Evolutionary conservation across 306 rosid genomes (phyloP).

Genomic region (Glycine latifolia): DNA sequence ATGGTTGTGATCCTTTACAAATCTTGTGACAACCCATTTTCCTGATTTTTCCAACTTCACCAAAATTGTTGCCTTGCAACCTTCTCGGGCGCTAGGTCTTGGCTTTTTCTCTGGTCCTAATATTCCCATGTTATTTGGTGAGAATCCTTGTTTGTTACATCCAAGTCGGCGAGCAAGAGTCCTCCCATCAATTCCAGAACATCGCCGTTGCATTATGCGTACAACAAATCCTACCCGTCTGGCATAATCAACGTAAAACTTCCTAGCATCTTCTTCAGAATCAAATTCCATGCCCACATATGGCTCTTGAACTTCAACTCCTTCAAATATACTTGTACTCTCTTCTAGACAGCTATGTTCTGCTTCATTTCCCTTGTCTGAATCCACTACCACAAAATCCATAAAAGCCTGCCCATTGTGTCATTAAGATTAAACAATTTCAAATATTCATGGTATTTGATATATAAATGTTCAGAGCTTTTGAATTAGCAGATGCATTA

Average conservation of each 20-base stretch:
- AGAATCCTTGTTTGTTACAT: conserved; percentile 92
- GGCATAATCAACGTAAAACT: conserved; percentile 77
- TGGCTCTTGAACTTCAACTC: conserved; percentile 66
- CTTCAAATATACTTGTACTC: conserved; percentile 57
- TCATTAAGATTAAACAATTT: conserved; percentile 36
- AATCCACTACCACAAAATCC: conserved; percentile 63
- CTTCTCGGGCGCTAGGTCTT: conserved; percentile 91
- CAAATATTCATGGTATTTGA: conserved; percentile 8
- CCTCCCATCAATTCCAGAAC: conserved; percentile 85
- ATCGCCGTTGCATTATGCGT: conserved; percentile 90
- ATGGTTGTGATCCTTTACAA: conserved; percentile 90
- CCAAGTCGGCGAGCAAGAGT: conserved; percentile 97
- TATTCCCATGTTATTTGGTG: conserved; percentile 69
- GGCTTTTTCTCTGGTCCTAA: conserved; percentile 72
- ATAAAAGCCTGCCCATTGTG: conserved; percentile 39
- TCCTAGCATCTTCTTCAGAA: conserved; percentile 83
- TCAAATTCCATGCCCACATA: conserved; percentile 91
- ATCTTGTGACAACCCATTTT: conserved; percentile 92
- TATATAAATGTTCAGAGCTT: conserved; percentile 7
- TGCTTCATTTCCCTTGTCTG: conserved; percentile 60
- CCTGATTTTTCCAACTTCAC: conserved; percentile 91
- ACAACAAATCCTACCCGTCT: conserved; percentile 78
- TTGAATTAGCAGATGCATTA: conserved; percentile 35
- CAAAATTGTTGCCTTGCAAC: conserved; percentile 92
- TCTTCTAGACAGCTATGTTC: conserved; percentile 56